Percentiles rank a stretch among this genome's conserved stretches.
phyloP scores from a whole-genome alignment of 2,329 filamentous ascomycete genomes.

The Onygenales sp. region DNA sequence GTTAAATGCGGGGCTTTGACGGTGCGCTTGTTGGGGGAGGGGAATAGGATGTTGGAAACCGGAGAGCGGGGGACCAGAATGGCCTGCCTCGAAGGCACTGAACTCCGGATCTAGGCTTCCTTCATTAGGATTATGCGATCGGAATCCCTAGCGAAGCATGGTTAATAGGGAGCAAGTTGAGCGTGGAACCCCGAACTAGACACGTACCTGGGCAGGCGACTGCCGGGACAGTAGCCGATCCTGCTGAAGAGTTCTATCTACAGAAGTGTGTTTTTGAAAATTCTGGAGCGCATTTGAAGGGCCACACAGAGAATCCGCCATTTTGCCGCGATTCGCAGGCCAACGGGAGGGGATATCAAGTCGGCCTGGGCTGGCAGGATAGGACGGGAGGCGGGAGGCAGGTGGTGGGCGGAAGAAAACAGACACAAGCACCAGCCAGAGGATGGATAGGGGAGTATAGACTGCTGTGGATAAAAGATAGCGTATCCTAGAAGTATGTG shows the following conservation, averaged over 20 bases:
- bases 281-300: conserved; percentile 67
- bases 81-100: conserved; percentile 52
- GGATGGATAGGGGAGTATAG: no score
- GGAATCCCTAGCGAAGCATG: conserved; percentile 45
- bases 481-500: no score
- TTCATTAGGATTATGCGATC: conserved; percentile 47
- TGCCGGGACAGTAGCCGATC: conserved; percentile 53
- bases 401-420: background rate
- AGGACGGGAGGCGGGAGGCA: background rate
- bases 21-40: conserved; percentile 17
- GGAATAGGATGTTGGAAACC: conserved; percentile 28
- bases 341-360: background rate
- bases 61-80: conserved; percentile 23
- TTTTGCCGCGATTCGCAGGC: conserved; percentile 25
- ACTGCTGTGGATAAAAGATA: no score
- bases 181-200: conserved; percentile 3
- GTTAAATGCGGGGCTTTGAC: conserved; percentile 8
- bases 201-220: conserved; percentile 45
- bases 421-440: no score
- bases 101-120: conserved; percentile 57
- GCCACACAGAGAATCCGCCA: conserved; percentile 62
- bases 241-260: conserved; percentile 63
- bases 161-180: conserved; percentile 7
- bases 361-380: background rate
- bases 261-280: conserved; percentile 59